Conservation (phyloP, 2,329 filamentous ascomycete species). For the Chaetomiaceae sp. region DNA sequence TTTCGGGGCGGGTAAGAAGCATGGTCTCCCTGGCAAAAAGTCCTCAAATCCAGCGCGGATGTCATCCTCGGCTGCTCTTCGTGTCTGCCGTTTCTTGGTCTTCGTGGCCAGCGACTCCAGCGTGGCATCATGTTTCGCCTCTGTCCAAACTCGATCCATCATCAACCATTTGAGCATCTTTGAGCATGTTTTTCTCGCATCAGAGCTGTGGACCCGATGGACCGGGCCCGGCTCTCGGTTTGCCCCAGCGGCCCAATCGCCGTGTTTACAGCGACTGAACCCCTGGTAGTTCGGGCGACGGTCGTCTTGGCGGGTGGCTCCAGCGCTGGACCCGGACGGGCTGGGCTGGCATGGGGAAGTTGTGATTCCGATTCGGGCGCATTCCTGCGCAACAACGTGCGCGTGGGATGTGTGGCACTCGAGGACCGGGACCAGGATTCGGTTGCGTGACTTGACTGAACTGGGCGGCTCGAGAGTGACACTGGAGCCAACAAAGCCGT, state of each 20-base stretch:
- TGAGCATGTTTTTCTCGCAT: constrained; percentile 25
- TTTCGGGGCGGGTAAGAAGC: too few species aligned
- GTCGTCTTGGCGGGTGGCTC: constrained; percentile 2
- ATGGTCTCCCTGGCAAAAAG: too few species aligned
- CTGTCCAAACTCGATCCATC: neutral
- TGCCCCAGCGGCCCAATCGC: constrained; percentile 5
- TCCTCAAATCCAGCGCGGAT: neutral
- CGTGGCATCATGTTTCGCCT: neutral
- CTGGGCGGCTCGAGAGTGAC: neutral
- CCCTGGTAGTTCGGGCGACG: neutral
- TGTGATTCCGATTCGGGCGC: constrained; percentile 6
- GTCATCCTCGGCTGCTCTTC: neutral
- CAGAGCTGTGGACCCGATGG: constrained; percentile 7
- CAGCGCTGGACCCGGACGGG: neutral
- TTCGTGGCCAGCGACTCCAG: neutral
- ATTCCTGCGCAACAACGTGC: constrained; percentile 8
- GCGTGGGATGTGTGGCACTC: too few species aligned
- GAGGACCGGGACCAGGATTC: neutral
- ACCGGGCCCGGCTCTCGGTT: neutral
- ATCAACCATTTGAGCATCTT: constrained; percentile 24
- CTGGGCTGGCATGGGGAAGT: neutral
- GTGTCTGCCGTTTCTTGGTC: neutral
- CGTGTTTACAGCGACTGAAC: neutral
- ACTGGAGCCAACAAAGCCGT: constrained; percentile 1
- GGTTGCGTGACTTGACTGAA: neutral